Conservation (phyloP, 208 protist genomes). For the Trypanosoma theileri region DNA sequence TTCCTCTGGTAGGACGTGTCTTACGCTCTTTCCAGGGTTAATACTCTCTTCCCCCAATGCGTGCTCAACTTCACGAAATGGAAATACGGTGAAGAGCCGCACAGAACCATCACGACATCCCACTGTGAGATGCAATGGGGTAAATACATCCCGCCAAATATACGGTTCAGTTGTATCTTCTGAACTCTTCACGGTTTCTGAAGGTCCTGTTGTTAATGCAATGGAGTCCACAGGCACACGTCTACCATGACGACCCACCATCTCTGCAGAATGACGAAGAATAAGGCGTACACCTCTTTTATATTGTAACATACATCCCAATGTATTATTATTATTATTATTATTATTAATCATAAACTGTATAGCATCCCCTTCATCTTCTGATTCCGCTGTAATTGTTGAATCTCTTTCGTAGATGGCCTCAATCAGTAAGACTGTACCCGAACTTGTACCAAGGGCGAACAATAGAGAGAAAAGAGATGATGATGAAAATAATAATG, state of each 20-base stretch:
- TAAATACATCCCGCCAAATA: conserved; percentile 10
- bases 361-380: not conserved
- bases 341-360: not conserved
- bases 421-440: conserved; percentile 15
- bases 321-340: conserved; percentile 1
- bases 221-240: conserved; percentile 21
- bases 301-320: not conserved
- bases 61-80: not conserved
- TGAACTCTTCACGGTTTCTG: too few species aligned
- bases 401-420: not conserved
- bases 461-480: conserved; percentile 1
- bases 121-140: conserved; percentile 19
- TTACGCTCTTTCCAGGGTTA: too few species aligned
- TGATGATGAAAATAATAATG: too few species aligned
- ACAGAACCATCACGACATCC: conserved; percentile 29
- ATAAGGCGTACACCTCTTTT: conserved; percentile 3
- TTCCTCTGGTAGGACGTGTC: not conserved
- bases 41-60: too few species aligned
- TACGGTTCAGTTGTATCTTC: not conserved
- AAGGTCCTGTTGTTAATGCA: conserved; percentile 9
- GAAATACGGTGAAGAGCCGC: conserved; percentile 25
- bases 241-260: not conserved
- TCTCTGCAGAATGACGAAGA: not conserved
- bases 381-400: too few species aligned
- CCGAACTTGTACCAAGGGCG: conserved; percentile 12